Percentiles rank a stretch among this genome's conserved stretches.
Evolutionary conservation across 768 basidiomycete genomes (phyloP).

Genomic region (Tylopilus balloui): DNA sequence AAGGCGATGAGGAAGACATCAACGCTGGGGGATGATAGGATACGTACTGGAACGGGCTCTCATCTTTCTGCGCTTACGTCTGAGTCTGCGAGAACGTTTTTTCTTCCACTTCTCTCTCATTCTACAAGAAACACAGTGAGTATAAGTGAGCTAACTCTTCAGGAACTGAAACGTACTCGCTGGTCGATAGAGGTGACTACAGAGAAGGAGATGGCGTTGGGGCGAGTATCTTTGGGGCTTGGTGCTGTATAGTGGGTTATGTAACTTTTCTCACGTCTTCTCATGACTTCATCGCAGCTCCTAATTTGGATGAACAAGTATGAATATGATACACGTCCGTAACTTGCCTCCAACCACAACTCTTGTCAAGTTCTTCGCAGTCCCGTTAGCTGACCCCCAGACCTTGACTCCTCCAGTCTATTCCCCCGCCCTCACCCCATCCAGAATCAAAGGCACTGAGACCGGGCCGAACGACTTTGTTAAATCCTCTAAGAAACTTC

Average conservation of each 20-base stretch:
- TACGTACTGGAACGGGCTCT: constrained; percentile 87
- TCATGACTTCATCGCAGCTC: constrained; percentile 6
- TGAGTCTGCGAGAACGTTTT: constrained; percentile 88
- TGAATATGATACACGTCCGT: too few species aligned
- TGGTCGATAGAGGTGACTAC: constrained; percentile 30
- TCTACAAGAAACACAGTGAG: constrained; percentile 29
- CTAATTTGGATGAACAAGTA: too few species aligned
- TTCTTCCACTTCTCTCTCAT: constrained; percentile 99
- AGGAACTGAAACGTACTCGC: constrained; percentile 20
- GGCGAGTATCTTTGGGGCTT: constrained; percentile 27
- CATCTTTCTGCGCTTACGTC: constrained; percentile 96
- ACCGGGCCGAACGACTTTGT: too few species aligned
- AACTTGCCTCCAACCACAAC: too few species aligned
- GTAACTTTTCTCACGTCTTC: constrained; percentile 18
- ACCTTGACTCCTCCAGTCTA: too few species aligned
- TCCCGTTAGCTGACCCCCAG: too few species aligned
- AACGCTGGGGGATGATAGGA: neutral
- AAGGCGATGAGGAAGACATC: neutral
- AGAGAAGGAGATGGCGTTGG: constrained; percentile 10
- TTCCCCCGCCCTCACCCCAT: too few species aligned
- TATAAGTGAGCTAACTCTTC: neutral
- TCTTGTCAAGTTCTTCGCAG: too few species aligned
- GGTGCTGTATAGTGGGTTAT: constrained; percentile 36
- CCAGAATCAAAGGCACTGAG: too few species aligned
- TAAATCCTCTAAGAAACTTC: too few species aligned